Evolutionary conservation across 306 rosid genomes (phyloP).

Genomic region (Geum urbanum): DNA sequence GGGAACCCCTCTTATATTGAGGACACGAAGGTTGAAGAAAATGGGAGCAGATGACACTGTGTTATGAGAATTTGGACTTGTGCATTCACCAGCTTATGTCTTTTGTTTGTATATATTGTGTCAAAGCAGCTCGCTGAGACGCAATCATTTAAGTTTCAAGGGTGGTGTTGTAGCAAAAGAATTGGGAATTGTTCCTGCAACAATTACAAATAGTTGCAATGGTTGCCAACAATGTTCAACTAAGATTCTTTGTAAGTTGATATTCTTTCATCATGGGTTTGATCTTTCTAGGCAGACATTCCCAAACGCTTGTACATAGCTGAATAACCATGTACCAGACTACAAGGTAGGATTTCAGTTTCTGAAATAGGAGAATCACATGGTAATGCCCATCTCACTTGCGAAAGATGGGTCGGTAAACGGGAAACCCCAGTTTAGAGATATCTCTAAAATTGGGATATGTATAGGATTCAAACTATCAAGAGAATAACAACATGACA

Average conservation of each 20-base stretch:
- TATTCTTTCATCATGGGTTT: background rate
- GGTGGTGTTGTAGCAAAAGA: conserved; percentile 27
- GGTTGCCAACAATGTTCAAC: conserved; percentile 1
- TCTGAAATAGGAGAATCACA: background rate
- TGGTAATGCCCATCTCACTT: background rate
- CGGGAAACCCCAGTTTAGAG: background rate
- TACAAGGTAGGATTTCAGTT: background rate
- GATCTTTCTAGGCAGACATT: background rate
- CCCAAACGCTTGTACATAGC: background rate
- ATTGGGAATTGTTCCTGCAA: conserved; percentile 19
- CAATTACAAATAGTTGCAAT: conserved; percentile 9
- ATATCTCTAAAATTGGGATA: background rate
- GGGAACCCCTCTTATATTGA: conserved; percentile 48
- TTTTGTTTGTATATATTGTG: conserved; percentile 51
- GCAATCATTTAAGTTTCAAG: conserved; percentile 25
- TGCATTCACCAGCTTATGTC: background rate
- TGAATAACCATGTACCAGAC: background rate
- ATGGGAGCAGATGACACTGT: conserved; percentile 33
- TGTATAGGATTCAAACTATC: too few species aligned
- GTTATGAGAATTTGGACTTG: conserved; percentile 18
- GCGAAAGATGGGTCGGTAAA: background rate
- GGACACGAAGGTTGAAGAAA: conserved; percentile 36
- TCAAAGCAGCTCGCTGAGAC: conserved; percentile 94
- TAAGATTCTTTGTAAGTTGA: background rate
- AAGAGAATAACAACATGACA: too few species aligned